Base-by-base conservation (phyloP, 164 flowering plant species). In the Berberis thunbergii region DNA sequence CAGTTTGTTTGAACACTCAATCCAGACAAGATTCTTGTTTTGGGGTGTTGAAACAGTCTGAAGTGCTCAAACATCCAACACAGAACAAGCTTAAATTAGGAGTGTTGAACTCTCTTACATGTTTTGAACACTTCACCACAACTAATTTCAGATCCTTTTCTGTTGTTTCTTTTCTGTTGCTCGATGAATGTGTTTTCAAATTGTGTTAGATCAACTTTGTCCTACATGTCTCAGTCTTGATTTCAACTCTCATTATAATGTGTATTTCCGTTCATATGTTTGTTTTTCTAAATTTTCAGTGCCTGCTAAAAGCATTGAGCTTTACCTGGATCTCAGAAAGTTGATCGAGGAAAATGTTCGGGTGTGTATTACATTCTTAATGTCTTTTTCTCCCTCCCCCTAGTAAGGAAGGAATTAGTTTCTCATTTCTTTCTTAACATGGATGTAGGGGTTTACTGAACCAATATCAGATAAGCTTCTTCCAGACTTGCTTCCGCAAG, bases 401-500 rank as follows among this genome's bases (percentile, higher is more conserved):
- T 13, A 3, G 5, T 38, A 52, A 10, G 6, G 39, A 10, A 39
- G 13, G 41, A 39, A 13, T 43, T 41, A 46, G 49, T 46, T 46
- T 8, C 49, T 46, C 49, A 46, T 46, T 46, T 46, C 8, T 46
- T 46, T 46, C 5, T 46, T 46, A 4, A 46, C 49, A 48, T 54
- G 41, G 41, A 49, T 65, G 5, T 68, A 94, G 98, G 92, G 81
- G 53, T 91, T 81, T 72, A 84, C 96, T 53, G 97, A 94, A 49
- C 98, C 98, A 65, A 67, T 78, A 10, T 77, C 97, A 61, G 98
- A 94, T 45, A 91, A 88, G 85, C 95, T 94, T 71, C 98, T 94
- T 57, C 97, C 97, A 49, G 96, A 94, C 80, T 76, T 94, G 80
- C 84, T 71, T 72, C 98, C 97, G n/a, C 39, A 62, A 64, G 97